Conservation (phyloP, 2,329 filamentous ascomycete genomes). For the Sarocladium kiliense region DNA sequence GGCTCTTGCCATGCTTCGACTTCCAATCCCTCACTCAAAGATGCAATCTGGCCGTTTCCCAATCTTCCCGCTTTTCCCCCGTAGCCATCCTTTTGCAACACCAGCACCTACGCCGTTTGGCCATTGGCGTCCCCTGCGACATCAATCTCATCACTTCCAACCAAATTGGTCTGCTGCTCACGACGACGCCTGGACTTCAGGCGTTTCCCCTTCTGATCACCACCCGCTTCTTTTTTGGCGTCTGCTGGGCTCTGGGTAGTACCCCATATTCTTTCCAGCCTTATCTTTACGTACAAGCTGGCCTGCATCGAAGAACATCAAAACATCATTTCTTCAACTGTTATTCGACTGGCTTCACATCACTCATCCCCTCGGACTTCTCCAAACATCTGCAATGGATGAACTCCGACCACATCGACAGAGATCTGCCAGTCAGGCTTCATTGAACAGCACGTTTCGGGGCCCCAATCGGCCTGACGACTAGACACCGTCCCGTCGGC, state of each 20-base stretch:
- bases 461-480: conserved; percentile 18
- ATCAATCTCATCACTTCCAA: too few species aligned
- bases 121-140: too few species aligned
- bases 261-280: not conserved
- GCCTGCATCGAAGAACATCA: not conserved
- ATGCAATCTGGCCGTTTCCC: too few species aligned
- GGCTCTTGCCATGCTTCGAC: too few species aligned
- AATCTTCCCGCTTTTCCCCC: too few species aligned
- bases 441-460: conserved; percentile 28
- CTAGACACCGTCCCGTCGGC: not conserved
- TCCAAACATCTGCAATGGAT: conserved; percentile 22
- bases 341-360: not conserved
- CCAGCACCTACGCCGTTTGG: too few species aligned
- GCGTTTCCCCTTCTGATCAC: not conserved
- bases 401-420: conserved; percentile 16
- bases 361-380: conserved; percentile 5
- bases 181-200: not conserved
- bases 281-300: not conserved
- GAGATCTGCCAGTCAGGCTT: conserved; percentile 35
- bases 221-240: not conserved
- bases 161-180: too few species aligned
- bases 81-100: too few species aligned
- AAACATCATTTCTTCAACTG: not conserved
- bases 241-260: not conserved
- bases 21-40: too few species aligned